A percentile compares a stretch with the other conserved stretches of the same genome.
Conservation (phyloP, 345 rosid genomes). For the Adansonia digitata region DNA sequence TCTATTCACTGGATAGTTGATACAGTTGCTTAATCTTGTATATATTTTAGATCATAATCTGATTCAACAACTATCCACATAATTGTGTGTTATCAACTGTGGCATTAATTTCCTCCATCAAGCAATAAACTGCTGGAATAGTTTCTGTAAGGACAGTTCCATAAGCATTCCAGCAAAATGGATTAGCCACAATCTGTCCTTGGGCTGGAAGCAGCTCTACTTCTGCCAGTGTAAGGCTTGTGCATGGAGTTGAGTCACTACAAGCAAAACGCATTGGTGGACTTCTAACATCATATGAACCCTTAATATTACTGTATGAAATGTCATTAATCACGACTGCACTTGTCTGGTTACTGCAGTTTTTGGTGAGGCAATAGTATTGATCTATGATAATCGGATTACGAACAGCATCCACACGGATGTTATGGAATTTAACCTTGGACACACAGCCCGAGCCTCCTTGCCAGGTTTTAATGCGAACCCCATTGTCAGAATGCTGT, state of each 20-base stretch:
- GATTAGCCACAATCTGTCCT: constrained; percentile 37
- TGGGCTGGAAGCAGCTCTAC: constrained; percentile 60
- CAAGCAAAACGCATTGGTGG: constrained; percentile 73
- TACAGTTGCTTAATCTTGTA: not conserved
- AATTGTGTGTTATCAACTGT: constrained; percentile 1
- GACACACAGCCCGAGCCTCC: constrained; percentile 87
- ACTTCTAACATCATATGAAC: constrained; percentile 64
- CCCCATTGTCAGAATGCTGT: constrained; percentile 62
- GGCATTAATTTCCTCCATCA: constrained; percentile 39
- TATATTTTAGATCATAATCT: not conserved
- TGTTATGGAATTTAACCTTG: constrained; percentile 55
- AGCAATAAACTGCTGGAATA: constrained; percentile 49
- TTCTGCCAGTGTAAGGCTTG: constrained; percentile 52
- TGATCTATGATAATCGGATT: constrained; percentile 88
- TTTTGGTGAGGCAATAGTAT: constrained; percentile 69
- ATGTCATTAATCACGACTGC: constrained; percentile 57
- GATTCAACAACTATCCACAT: not conserved
- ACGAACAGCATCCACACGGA: constrained; percentile 65
- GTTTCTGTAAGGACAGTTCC: constrained; percentile 41
- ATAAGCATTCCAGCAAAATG: constrained; percentile 85
- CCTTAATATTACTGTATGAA: constrained; percentile 55
- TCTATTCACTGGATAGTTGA: not conserved
- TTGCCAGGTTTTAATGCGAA: constrained; percentile 93
- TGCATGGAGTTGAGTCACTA: constrained; percentile 79
- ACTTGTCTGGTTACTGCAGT: constrained; percentile 66